Conservation (phyloP, 163 green algal genomes). For the Scenedesmus sp. region DNA sequence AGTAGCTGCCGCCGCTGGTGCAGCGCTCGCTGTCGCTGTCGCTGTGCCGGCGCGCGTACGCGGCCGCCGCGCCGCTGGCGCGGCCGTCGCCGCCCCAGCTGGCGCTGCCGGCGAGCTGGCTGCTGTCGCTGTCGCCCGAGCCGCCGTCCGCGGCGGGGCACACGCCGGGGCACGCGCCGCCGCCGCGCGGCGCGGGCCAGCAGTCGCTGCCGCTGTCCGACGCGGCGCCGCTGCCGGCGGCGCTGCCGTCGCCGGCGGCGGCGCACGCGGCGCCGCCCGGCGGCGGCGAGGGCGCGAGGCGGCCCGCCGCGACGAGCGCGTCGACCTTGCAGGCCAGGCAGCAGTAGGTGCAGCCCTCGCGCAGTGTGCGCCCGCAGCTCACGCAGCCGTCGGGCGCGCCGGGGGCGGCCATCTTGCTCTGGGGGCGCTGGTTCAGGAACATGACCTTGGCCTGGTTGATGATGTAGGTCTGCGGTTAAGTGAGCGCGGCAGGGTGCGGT, state of each 20-base stretch:
- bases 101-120: neutral
- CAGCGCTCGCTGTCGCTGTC: slow-evolving; percentile 26
- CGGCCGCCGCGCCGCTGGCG: neutral
- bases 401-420: slow-evolving; percentile 51
- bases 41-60: slow-evolving; percentile 1
- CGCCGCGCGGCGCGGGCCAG: neutral
- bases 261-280: neutral
- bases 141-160: slow-evolving; percentile 7
- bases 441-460: slow-evolving; percentile 75
- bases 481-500: neutral
- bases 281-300: no score
- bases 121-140: slow-evolving; percentile 25
- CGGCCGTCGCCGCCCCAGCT: neutral
- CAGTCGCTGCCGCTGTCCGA: slow-evolving; percentile 9
- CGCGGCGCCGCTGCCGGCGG: neutral
- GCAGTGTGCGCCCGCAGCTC: slow-evolving; percentile 55
- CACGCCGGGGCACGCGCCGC: no score
- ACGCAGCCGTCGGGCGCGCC: slow-evolving; percentile 52
- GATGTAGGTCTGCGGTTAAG: slow-evolving; percentile 65
- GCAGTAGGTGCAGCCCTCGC: slow-evolving; percentile 65
- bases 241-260: neutral
- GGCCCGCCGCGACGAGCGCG: neutral
- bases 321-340: slow-evolving; percentile 67
- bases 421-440: slow-evolving; percentile 65
- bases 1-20: slow-evolving; percentile 32